These are phyloP conservation scores for Backusella circina DNA, from an alignment of 192 early-diverging fungal genomes.

Conservation along the genomic window DNA sequence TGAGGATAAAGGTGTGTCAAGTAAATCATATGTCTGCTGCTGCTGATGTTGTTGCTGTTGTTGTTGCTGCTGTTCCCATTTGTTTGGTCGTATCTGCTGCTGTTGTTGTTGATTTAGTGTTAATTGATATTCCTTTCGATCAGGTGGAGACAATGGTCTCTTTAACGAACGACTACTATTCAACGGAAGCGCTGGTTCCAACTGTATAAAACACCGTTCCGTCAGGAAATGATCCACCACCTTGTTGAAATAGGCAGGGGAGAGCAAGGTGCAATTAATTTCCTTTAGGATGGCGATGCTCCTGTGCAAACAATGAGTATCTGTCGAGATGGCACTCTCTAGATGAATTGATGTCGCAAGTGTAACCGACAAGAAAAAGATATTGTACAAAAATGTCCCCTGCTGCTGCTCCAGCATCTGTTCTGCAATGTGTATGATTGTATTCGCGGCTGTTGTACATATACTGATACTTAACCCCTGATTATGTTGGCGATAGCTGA, in stretches of 20 bases:
- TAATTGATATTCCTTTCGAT: not conserved
- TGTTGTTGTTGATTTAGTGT: not conserved
- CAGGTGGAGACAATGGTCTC: not conserved
- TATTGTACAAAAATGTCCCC: not conserved
- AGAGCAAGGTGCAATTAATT: not conserved
- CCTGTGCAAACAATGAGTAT: not conserved
- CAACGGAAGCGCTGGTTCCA: not conserved
- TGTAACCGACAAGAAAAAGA: not conserved
- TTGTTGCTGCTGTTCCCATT: not conserved
- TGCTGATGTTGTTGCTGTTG: not conserved
- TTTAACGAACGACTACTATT: not conserved
- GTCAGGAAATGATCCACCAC: not conserved
- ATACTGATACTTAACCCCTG: constrained; percentile 2
- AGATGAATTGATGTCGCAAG: constrained; percentile 3
- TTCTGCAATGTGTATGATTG: constrained; percentile 35
- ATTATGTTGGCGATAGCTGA: constrained; percentile 13
- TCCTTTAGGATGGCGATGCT: not conserved
- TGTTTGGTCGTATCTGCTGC: not conserved
- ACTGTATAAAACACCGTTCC: not conserved
- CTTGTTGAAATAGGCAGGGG: not conserved
- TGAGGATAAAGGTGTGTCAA: not conserved
- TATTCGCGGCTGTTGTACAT: constrained; percentile 23
- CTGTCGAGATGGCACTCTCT: not conserved
- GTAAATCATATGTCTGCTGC: not conserved
- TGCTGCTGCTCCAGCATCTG: constrained; percentile 24